Evolutionary conservation across 2,329 filamentous ascomycete genomes (phyloP), one percentile per base, ranked within the genome.

Genomic region (Exutisphaerella laricina): DNA sequence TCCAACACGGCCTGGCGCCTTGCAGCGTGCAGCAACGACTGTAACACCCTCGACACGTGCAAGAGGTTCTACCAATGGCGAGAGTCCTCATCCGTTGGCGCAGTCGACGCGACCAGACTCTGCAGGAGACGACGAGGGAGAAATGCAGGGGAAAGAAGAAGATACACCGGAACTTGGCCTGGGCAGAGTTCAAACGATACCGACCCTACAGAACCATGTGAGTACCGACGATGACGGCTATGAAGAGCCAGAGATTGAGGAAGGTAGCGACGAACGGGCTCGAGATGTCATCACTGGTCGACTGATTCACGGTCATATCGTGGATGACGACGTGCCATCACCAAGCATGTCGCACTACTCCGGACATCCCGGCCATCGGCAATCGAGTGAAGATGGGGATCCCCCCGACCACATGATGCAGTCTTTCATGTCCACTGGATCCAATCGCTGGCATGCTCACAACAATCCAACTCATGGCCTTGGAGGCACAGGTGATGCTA

Each of bases 241-340:
- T 31, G 60, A 63, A 25, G 59, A 60, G 28, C 49, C 58, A 3
- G 58, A 48, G 21, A 52, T 51, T 10, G 62, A 64, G 5, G 58
- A 64, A 25, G 65, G 62, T 32, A 55, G 50, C 10, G 65, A 67
- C 38, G 64, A 65, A 65, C 83, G 86, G 45, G 88, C 87, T 13
- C 78, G 83, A 29, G 89, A 97, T 62, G 89, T 98, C 35, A 94
- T 89, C 30, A 90, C 89, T 45, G 90, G 88, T 7, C 83, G 92
- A 40, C 74, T 98, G 31, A 80, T 97, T 6, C 88, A 96, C 56
- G 92, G 92, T 10, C 92, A 97, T 62, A 84, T 98, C 54, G 92
- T 98, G 8, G 87, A 94, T 50, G 52, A 59, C 25, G 85, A 95
- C 61, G 90, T 88, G 59, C 84, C 85, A 2, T 94, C 88, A 1